phyloP scores from a whole-genome alignment of 208 protist genomes.

The Leishmania guyanensis region DNA sequence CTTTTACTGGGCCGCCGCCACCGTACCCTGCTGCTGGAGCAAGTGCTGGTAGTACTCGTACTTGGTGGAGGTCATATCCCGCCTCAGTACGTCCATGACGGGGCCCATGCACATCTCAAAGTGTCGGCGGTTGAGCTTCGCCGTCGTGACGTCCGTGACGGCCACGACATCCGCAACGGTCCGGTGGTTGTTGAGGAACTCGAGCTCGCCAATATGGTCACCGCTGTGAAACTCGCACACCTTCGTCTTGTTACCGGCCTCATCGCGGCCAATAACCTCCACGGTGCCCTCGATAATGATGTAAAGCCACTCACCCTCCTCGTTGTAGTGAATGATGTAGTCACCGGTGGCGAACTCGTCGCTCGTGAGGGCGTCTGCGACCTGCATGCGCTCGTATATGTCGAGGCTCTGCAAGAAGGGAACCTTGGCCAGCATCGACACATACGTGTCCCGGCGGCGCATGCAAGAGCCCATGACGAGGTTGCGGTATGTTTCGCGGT shows the following conservation, averaged over 20 bases:
- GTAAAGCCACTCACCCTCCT: slow-evolving; percentile 91
- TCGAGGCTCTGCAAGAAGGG: slow-evolving; percentile 82
- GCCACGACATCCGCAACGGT: slow-evolving; percentile 85
- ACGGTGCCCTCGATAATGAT: slow-evolving; percentile 88
- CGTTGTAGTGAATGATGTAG: slow-evolving; percentile 88
- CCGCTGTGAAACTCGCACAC: slow-evolving; percentile 87
- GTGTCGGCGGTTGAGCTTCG: slow-evolving; percentile 90
- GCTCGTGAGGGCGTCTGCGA: slow-evolving; percentile 86
- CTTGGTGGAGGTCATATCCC: slow-evolving; percentile 69
- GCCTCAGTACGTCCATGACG: slow-evolving; percentile 89
- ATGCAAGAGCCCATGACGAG: slow-evolving; percentile 90
- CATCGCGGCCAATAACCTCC: slow-evolving; percentile 87
- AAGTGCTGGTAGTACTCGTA: slow-evolving; percentile 93
- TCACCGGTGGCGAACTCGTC: slow-evolving; percentile 79
- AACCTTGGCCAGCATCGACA: slow-evolving; percentile 73
- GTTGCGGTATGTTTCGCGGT: slow-evolving; percentile 91
- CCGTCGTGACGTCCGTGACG: slow-evolving; percentile 77
- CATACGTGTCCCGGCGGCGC: slow-evolving; percentile 82
- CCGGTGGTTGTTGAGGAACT: slow-evolving; percentile 91
- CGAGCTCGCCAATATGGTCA: slow-evolving; percentile 89
- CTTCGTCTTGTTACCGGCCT: slow-evolving; percentile 55
- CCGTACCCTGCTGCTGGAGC: slow-evolving; percentile 54
- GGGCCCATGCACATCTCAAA: slow-evolving; percentile 94
- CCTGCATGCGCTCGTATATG: slow-evolving; percentile 85
- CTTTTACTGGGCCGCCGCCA: neutral